phyloP scores from a whole-genome alignment of 495 filamentous ascomycete species.

The Terfezia claveryi region DNA sequence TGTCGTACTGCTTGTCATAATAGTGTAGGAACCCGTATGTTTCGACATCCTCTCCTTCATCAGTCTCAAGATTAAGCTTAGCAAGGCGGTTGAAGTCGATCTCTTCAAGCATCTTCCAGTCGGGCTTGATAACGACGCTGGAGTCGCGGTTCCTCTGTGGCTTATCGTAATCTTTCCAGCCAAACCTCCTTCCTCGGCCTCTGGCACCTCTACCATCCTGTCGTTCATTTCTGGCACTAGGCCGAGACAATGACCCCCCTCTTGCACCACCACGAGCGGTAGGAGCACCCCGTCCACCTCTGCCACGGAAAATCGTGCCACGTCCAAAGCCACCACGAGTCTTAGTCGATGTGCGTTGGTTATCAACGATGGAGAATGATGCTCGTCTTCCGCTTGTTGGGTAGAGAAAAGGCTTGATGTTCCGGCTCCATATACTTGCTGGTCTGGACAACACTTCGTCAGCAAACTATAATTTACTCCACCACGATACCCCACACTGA shows the following conservation, averaged over 20 bases:
- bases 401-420: conserved; percentile 69
- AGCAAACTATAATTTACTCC: neutral
- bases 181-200: conserved; percentile 64
- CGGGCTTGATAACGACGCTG: conserved; percentile 77
- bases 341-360: conserved; percentile 63
- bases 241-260: conserved; percentile 35
- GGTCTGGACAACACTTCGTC: conserved; percentile 32
- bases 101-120: conserved; percentile 91
- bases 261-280: conserved; percentile 37
- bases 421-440: conserved; percentile 89
- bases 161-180: conserved; percentile 99
- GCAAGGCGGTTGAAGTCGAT: conserved; percentile 88
- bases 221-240: conserved; percentile 30
- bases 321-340: conserved; percentile 55
- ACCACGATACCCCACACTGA: conserved; percentile 22
- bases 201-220: conserved; percentile 24
- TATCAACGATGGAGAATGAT: conserved; percentile 93
- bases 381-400: conserved; percentile 87
- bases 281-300: conserved; percentile 42
- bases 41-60: conserved; percentile 85
- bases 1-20: conserved; percentile 90
- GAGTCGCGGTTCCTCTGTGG: conserved; percentile 87
- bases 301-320: conserved; percentile 66
- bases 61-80: conserved; percentile 86
- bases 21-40: conserved; percentile 91